Conservation (phyloP, 192 early-diverging fungal genomes). For the Coemansia reversa region DNA sequence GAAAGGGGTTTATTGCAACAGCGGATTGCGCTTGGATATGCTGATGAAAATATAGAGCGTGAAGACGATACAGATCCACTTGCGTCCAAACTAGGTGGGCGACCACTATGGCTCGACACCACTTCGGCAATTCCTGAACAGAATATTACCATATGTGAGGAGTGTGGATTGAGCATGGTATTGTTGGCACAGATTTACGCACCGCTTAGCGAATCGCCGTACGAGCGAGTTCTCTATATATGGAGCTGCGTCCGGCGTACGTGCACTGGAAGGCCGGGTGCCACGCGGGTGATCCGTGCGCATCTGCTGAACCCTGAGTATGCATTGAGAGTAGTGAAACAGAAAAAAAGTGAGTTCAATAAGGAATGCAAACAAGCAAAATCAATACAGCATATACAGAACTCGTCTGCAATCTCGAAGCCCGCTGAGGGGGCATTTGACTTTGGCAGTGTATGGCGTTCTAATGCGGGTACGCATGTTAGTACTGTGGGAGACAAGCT, state of each 20-base stretch:
- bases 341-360: constrained; percentile 15
- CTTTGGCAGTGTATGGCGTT: constrained; percentile 50
- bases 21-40: constrained; percentile 28
- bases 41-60: constrained; percentile 29
- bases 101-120: constrained; percentile 37
- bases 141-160: constrained; percentile 45
- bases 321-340: constrained; percentile 56
- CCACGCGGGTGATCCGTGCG: constrained; percentile 61
- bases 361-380: background rate
- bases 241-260: constrained; percentile 74
- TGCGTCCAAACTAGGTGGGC: constrained; percentile 34
- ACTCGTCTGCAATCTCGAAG: background rate
- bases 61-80: constrained; percentile 22
- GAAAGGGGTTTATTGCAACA: background rate
- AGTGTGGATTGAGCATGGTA: constrained; percentile 63
- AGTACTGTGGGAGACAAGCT: background rate
- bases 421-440: constrained; percentile 10
- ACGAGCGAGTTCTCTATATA: constrained; percentile 75
- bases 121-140: constrained; percentile 22
- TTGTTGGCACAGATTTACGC: constrained; percentile 74
- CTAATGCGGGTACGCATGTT: background rate
- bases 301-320: constrained; percentile 67
- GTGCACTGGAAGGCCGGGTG: constrained; percentile 68
- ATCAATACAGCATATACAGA: background rate
- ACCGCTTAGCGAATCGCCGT: constrained; percentile 66